Percentiles rank a stretch among this genome's conserved stretches.
Evolutionary conservation across 371 early-diverging fungal genomes (phyloP).

Genomic region (Apophysomyces ossiformis): DNA sequence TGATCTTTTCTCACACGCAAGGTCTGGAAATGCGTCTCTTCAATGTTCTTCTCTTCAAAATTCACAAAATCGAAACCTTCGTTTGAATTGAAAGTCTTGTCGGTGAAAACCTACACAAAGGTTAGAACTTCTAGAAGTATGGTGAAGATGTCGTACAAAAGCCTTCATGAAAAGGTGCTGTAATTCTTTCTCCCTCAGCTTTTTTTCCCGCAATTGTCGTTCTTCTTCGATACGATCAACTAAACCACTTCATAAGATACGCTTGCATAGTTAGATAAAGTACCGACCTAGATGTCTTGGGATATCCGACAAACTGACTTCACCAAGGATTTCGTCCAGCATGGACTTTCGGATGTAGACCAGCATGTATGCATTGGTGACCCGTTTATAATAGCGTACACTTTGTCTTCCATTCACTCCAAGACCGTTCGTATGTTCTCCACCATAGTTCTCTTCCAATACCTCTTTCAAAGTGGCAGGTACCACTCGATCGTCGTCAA

Average conservation of each 20-base stretch:
- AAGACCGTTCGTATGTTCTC: slow-evolving; percentile 54
- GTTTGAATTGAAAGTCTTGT: slow-evolving; percentile 68
- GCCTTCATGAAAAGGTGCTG: slow-evolving; percentile 67
- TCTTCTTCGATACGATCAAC: slow-evolving; percentile 61
- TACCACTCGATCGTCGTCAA: slow-evolving; percentile 97
- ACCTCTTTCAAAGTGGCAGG: slow-evolving; percentile 89
- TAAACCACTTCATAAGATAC: background rate
- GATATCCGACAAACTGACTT: slow-evolving; percentile 69
- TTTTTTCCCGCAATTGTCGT: slow-evolving; percentile 49
- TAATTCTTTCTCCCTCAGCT: slow-evolving; percentile 69
- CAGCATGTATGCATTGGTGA: slow-evolving; percentile 97
- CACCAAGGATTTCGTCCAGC: slow-evolving; percentile 73
- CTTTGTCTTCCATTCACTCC: slow-evolving; percentile 27
- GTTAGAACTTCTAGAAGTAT: background rate
- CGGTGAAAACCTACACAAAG: slow-evolving; percentile 55
- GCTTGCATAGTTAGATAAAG: background rate
- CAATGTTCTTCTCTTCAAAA: slow-evolving; percentile 35
- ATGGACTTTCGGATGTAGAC: slow-evolving; percentile 89
- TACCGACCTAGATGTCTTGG: slow-evolving; percentile 80
- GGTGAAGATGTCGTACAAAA: slow-evolving; percentile 28
- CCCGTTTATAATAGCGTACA: slow-evolving; percentile 63
- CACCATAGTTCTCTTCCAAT: slow-evolving; percentile 96
- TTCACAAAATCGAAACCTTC: slow-evolving; percentile 81
- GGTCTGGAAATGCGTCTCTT: slow-evolving; percentile 17
- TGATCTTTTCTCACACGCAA: slow-evolving; percentile 36